Evolutionary conservation across 352 stramenopile genomes (phyloP).

Genomic region (Globisporangium cystogenes): DNA sequence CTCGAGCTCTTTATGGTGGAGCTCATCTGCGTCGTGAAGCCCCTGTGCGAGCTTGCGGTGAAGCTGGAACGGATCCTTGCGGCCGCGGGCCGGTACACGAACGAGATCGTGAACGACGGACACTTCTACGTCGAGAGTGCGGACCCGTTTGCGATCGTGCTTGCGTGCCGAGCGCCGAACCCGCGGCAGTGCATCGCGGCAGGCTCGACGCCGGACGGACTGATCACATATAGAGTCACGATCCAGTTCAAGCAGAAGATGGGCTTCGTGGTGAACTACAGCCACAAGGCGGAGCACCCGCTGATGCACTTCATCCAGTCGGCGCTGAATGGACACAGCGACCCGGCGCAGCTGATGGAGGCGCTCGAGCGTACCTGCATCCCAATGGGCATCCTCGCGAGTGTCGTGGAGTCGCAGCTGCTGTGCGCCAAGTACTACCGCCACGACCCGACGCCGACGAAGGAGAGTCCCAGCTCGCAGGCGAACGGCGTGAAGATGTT

Average conservation of each 20-base stretch:
- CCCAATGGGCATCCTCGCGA: conserved; percentile 76
- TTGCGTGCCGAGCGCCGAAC: conserved; percentile 69
- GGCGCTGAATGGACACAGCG: conserved; percentile 72
- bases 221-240: conserved; percentile 72
- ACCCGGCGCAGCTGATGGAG: conserved; percentile 75
- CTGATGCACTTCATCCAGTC: conserved; percentile 86
- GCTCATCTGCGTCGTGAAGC: conserved; percentile 82
- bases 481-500: conserved; percentile 38
- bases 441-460: conserved; percentile 41
- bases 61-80: conserved; percentile 76
- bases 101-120: conserved; percentile 57
- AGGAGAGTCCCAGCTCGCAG: conserved; percentile 25
- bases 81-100: conserved; percentile 64
- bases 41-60: conserved; percentile 76
- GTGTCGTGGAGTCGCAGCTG: conserved; percentile 77
- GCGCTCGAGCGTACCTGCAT: conserved; percentile 81
- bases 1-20: conserved; percentile 86
- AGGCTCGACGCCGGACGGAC: conserved; percentile 63
- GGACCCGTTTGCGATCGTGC: conserved; percentile 78
- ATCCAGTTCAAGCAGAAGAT: conserved; percentile 89
- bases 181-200: conserved; percentile 62
- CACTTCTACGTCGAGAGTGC: conserved; percentile 84
- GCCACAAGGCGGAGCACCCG: conserved; percentile 80
- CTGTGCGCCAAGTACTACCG: conserved; percentile 82
- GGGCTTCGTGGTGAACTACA: conserved; percentile 84